phyloP scores from a whole-genome alignment of 371 early-diverging fungal species.

The Actinomortierella ambigua region DNA sequence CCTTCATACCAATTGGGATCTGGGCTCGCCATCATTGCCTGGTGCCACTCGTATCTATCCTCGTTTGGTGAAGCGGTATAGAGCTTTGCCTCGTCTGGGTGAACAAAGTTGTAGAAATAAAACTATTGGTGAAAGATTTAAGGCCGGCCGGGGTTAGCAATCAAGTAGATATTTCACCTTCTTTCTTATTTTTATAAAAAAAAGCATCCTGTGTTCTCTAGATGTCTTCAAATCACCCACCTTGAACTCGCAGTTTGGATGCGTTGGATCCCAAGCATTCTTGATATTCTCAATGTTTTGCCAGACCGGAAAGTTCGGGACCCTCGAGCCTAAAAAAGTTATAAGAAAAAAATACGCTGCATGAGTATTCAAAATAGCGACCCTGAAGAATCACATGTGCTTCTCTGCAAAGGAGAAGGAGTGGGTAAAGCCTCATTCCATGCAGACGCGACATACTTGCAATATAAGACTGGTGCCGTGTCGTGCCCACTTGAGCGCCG shows the following conservation, averaged over 20 bases:
- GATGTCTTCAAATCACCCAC: no score
- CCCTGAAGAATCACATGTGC: no score
- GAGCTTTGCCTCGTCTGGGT: slow-evolving; percentile 75
- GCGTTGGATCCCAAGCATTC: slow-evolving; percentile 79
- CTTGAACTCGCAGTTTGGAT: slow-evolving; percentile 82
- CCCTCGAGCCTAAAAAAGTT: no score
- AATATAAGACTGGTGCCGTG: background rate
- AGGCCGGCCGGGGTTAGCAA: no score
- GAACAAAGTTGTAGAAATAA: slow-evolving; percentile 91
- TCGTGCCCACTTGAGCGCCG: slow-evolving; percentile 20
- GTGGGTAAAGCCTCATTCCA: no score
- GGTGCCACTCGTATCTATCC: slow-evolving; percentile 79
- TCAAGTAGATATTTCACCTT: background rate
- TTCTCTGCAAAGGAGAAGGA: no score
- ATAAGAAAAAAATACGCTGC: no score
- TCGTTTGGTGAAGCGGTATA: slow-evolving; percentile 78
- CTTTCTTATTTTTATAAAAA: background rate
- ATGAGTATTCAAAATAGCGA: no score
- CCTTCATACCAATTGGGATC: slow-evolving; percentile 73
- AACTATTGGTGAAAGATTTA: slow-evolving; percentile 48
- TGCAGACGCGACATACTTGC: no score
- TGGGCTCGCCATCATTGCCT: slow-evolving; percentile 83
- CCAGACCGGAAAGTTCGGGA: slow-evolving; percentile 52
- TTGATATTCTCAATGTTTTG: slow-evolving; percentile 66
- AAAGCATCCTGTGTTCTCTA: no score